Base-by-base conservation (phyloP, 768 basidiomycete genomes). In the Termitomyces sp. region DNA sequence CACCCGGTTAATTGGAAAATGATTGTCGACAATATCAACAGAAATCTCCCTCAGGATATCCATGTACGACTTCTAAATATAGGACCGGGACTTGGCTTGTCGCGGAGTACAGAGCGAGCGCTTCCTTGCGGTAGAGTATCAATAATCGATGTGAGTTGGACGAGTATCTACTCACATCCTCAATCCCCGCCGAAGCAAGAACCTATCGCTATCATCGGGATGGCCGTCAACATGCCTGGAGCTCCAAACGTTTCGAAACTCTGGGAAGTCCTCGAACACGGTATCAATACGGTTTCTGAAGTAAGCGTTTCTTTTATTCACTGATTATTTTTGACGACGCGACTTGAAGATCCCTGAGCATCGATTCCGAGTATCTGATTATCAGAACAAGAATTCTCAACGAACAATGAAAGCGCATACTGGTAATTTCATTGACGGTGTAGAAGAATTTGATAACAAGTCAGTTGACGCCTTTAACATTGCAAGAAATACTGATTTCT, bases 201-300 rank as follows among this genome's bases (percentile, higher is more conserved):
- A 47, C 78, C 83, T 3, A 81, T 90, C 49, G 89, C 88, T 0
- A 81, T 90, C 56, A 73, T 89, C 49, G 89, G 88, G 9, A 88
- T 89, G 86, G 83, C 86, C 1, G 75, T 83, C 42, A 81, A 77
- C 50, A 72, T 80, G 72, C 79, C 79, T n/a, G 82, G 85, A 3
- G 85, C 86, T 2, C 61, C 70, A 1, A 74, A 77, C 62, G 61
- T 70, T 3, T 67, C 70, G 7, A 69, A 77, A 54, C 72, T 90
- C 2, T 89, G 88, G 88, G 70, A 80, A 10, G 28, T 88, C 5
- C 75, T 90, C 5, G 73, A 81, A 64, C 65, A 77, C 44, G 85
- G 86, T 16, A 65, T 75, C 34, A 83, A 81, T 65, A 87, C 83
- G 0, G 62, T 84, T 44, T 69, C 79, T 28, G 76, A 83, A 76